These are phyloP conservation scores for Fraxinus pennsylvanica DNA, from an alignment of 257 asterid species.

Conservation along the genomic window DNA sequence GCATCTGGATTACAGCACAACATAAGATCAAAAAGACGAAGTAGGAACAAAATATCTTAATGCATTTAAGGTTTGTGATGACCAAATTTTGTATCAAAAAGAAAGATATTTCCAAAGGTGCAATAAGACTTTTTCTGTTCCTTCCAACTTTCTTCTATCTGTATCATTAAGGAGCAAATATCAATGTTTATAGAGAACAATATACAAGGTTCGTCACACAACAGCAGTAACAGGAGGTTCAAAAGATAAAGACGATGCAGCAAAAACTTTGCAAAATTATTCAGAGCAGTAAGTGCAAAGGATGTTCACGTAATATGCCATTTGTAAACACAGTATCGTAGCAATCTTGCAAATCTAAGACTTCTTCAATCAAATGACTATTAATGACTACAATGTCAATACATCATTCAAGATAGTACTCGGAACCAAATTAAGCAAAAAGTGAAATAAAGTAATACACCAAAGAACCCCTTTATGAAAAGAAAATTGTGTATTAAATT, in stretches of 20 bases:
- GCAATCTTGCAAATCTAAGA: background rate
- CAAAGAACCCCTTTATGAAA: background rate
- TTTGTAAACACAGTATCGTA: background rate
- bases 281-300: background rate
- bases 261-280: background rate
- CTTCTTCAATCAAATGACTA: background rate
- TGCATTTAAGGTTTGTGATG: no score
- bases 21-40: background rate
- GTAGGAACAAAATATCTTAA: no score
- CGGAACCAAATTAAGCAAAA: background rate
- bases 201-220: background rate
- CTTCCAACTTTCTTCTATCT: background rate
- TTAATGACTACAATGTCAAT: background rate
- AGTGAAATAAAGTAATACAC: background rate
- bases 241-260: background rate
- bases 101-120: background rate
- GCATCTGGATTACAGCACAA: background rate
- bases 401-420: background rate
- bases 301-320: background rate
- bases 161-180: background rate
- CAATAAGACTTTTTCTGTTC: background rate
- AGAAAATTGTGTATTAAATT: background rate
- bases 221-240: background rate
- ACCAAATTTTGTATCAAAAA: no score
- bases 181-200: background rate